Conservation (phyloP, 225 moss, liverwort and hornwort genomes). For the Thuidium tamariscinum region DNA sequence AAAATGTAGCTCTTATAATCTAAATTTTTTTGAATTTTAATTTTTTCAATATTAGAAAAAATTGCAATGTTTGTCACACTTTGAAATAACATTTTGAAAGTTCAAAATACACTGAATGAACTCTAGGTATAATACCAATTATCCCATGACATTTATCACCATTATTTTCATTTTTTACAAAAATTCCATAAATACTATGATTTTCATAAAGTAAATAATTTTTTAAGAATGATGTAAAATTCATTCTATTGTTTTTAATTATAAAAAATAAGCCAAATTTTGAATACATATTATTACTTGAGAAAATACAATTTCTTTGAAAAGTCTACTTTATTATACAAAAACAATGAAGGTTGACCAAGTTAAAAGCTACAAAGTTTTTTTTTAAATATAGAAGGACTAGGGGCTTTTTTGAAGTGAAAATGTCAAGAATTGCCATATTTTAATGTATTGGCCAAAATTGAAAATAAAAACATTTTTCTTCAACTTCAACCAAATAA, state of each 20-base stretch:
- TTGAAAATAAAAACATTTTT: background rate
- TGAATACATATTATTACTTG: background rate
- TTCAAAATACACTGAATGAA: background rate
- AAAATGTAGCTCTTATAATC: background rate
- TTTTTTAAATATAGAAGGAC: no score
- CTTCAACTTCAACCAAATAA: fast-evolving
- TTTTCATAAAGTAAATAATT: no score
- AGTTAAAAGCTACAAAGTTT: fast-evolving
- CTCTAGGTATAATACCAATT: fast-evolving
- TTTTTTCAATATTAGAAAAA: no score
- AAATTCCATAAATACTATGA: background rate
- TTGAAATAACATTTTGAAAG: background rate
- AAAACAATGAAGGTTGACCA: background rate
- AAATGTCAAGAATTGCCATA: background rate
- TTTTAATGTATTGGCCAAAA: background rate
- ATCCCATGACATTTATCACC: background rate
- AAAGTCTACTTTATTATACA: background rate
- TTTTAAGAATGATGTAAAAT: no score
- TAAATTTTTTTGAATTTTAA: background rate
- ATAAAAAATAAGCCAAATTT: background rate
- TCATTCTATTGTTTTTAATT: background rate
- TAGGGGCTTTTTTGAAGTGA: fast-evolving
- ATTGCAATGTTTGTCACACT: fast-evolving
- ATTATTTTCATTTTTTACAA: background rate
- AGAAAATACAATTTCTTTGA: background rate